phyloP scores from a whole-genome alignment of 306 rosid species.

The Prunus campanulata region DNA sequence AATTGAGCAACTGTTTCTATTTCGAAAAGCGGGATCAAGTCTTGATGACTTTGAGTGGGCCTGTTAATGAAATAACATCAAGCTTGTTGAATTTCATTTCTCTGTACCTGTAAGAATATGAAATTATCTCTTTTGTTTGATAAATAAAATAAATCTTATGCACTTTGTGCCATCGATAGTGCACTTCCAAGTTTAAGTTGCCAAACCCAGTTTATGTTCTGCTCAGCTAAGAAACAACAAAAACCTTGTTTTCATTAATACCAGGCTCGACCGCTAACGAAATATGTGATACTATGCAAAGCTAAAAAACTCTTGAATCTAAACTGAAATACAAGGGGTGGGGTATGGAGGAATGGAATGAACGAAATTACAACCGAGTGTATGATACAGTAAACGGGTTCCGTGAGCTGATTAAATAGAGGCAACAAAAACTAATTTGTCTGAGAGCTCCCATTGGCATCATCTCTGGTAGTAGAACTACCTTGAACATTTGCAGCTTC shows the following conservation, averaged over 20 bases:
- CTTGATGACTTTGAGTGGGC: neutral
- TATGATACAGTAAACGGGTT: neutral
- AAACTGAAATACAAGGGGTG: neutral
- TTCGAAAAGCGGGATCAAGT: neutral
- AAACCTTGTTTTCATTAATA: too few relatives aligned
- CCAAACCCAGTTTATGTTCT: too few relatives aligned
- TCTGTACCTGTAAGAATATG: neutral
- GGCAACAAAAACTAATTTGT: neutral
- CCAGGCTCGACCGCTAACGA: too few relatives aligned
- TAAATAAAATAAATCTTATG: neutral
- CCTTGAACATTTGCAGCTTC: slow-evolving; percentile 24
- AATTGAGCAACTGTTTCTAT: neutral
- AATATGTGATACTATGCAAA: neutral
- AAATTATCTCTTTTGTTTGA: too few relatives aligned
- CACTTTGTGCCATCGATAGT: neutral
- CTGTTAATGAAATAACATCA: neutral
- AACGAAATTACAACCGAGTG: neutral
- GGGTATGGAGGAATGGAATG: neutral
- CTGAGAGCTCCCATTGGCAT: slow-evolving; percentile 1
- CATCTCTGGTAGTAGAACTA: slow-evolving; percentile 27
- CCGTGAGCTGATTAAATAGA: neutral
- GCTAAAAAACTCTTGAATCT: neutral
- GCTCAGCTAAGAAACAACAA: too few relatives aligned
- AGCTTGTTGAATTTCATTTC: neutral
- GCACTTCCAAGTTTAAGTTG: too few relatives aligned